Conservation (phyloP, 352 stramenopile species). For the Globisporangium okanoganense region DNA sequence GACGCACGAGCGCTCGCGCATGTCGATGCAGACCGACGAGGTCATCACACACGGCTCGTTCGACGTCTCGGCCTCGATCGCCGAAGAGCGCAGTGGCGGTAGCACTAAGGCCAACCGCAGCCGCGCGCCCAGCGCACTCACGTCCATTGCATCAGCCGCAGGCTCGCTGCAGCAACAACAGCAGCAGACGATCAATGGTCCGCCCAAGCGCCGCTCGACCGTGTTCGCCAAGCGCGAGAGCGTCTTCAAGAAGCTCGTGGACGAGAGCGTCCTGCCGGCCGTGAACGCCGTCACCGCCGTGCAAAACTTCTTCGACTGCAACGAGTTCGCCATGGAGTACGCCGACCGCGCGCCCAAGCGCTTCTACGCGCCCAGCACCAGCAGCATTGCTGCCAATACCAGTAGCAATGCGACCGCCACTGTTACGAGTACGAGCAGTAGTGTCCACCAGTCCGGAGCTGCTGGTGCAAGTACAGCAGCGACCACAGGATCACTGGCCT, state of each 20-base stretch:
- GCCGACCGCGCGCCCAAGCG: conserved; percentile 34
- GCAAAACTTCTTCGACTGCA: conserved; percentile 25
- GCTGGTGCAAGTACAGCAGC: not conserved
- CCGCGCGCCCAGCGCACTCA: not conserved
- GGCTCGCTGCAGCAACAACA: conserved; percentile 1
- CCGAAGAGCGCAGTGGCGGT: conserved; percentile 1
- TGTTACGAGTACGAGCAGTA: not conserved
- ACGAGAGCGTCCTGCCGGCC: conserved; percentile 28
- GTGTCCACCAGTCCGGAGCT: not conserved
- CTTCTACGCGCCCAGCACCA: conserved; percentile 5
- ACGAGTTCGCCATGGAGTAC: conserved; percentile 69
- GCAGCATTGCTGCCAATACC: not conserved
- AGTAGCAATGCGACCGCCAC: not conserved
- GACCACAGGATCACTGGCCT: not conserved
- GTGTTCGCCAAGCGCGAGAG: conserved; percentile 18
- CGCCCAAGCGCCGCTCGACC: conserved; percentile 8
- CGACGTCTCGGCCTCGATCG: conserved; percentile 5
- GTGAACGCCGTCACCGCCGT: not conserved
- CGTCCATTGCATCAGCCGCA: not conserved
- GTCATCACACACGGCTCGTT: not conserved
- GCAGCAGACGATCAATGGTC: conserved; percentile 4
- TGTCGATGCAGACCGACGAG: conserved; percentile 17
- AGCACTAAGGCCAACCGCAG: not conserved
- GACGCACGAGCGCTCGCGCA: conserved; percentile 42
- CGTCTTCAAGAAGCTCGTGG: conserved; percentile 33